Evolutionary conservation across 1,284 basidiomycete species (phyloP), one percentile per base, ranked within the genome.

Genomic region (Cerrena zonata): DNA sequence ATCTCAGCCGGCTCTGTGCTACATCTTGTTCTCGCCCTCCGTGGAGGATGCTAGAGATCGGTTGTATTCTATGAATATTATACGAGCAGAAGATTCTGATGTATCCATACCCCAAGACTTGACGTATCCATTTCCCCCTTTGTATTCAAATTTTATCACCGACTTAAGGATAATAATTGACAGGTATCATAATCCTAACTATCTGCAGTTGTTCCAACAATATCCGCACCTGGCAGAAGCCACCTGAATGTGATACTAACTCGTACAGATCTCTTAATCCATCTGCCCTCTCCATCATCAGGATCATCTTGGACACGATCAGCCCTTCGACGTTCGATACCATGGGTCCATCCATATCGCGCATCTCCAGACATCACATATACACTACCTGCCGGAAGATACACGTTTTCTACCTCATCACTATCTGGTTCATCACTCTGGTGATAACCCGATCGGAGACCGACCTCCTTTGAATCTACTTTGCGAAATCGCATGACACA

Each of bases 1-100:
- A 87, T 96, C 64, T 68, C 74, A 18, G 82, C 90, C 5, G 92
- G 93, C 49, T 80, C 88, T 30, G 89, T 91, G 25, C 83, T 97
- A 56, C 94, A 97, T 75, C 76, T 96, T 42, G 94, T 96, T 50
- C 83, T 97, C 43, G 92, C 94, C 3, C 80, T 96, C 44, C 89
- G 92, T 70, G 93, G 93, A 47, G 93, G 93, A 41, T 61, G 57
- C 52, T 66, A 64, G 59, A 47, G 22, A 21, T 47, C 21, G 7
- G 22, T 37, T 23, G 38, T 45, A 27, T 27, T 12, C 22, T 3
- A 30, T 27, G n/a, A 18, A 25, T 25, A 45, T 45, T 3, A 42
- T 19, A 22, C 19, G 24, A 42, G 41, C 19, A 42, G 41, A 18
- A 15, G 13, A 7, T 10, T 40, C 7, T 18, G 21, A 22, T 40